Conservation (phyloP, 1,284 basidiomycete species). For the Tilletia horrida region DNA sequence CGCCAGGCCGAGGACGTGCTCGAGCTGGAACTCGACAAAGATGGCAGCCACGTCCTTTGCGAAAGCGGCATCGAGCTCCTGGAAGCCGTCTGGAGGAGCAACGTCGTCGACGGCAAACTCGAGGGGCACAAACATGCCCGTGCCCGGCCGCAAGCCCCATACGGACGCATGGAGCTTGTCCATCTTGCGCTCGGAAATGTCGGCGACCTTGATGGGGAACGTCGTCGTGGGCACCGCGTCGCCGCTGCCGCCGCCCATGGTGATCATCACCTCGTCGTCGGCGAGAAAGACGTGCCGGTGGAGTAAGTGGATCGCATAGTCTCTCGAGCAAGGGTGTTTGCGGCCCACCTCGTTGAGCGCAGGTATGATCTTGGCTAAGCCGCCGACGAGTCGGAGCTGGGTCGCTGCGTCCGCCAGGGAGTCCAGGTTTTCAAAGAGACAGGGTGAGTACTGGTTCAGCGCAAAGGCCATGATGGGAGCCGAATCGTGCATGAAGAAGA, state of each 20-base stretch:
- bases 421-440: background rate
- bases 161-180: background rate
- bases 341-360: background rate
- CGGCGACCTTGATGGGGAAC: background rate
- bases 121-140: background rate
- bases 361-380: background rate
- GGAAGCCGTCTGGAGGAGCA: too few relatives aligned
- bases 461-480: background rate
- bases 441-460: background rate
- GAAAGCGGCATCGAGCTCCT: background rate
- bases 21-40: background rate
- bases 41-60: background rate
- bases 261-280: constrained; percentile 2
- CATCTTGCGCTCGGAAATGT: background rate
- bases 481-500: too few relatives aligned
- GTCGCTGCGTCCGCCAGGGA: background rate
- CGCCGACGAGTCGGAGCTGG: background rate
- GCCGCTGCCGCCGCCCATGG: too few relatives aligned
- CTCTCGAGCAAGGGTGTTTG: background rate
- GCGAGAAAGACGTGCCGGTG: constrained; percentile 6
- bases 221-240: background rate
- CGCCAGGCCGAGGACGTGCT: background rate
- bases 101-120: background rate
- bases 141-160: background rate
- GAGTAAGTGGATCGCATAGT: background rate